phyloP scores from a whole-genome alignment of 1,284 basidiomycete species.

The Sphagnurus paluster region DNA sequence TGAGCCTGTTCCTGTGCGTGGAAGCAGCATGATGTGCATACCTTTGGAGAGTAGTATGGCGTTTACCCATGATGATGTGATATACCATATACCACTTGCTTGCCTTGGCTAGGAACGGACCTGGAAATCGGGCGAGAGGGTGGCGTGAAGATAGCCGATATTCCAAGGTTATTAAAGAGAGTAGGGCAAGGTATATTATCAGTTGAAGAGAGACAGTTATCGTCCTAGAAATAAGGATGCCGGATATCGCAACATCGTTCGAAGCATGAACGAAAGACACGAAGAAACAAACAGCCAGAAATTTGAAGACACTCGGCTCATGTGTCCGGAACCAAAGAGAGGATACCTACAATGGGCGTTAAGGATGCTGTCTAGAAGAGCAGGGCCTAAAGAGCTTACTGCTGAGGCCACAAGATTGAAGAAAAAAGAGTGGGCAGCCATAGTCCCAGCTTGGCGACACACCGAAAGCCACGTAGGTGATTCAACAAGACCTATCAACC shows the following conservation, averaged over 20 bases:
- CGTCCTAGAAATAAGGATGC: neutral
- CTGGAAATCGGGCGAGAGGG: slow-evolving; percentile 17
- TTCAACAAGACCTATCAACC: too few species aligned
- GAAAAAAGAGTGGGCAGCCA: too few species aligned
- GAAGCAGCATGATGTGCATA: neutral
- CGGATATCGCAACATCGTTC: neutral
- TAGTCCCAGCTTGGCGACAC: too few species aligned
- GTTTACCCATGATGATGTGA: neutral
- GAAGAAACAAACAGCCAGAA: neutral
- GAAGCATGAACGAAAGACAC: neutral
- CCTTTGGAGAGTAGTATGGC: neutral
- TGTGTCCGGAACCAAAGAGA: neutral
- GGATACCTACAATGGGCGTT: neutral
- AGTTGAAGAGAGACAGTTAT: neutral
- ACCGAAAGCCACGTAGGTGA: too few species aligned
- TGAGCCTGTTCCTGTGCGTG: neutral
- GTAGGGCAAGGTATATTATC: slow-evolving; percentile 4
- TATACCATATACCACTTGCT: slow-evolving; percentile 13
- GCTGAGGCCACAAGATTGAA: too few species aligned
- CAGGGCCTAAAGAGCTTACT: too few species aligned
- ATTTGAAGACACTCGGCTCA: neutral
- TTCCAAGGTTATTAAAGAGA: slow-evolving; percentile 8
- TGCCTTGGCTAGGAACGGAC: slow-evolving; percentile 13
- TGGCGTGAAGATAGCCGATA: slow-evolving; percentile 23
- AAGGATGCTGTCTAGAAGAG: too few species aligned